Evolutionary conservation across 768 basidiomycete species (phyloP).

Genomic region (Auriscalpium orientale): DNA sequence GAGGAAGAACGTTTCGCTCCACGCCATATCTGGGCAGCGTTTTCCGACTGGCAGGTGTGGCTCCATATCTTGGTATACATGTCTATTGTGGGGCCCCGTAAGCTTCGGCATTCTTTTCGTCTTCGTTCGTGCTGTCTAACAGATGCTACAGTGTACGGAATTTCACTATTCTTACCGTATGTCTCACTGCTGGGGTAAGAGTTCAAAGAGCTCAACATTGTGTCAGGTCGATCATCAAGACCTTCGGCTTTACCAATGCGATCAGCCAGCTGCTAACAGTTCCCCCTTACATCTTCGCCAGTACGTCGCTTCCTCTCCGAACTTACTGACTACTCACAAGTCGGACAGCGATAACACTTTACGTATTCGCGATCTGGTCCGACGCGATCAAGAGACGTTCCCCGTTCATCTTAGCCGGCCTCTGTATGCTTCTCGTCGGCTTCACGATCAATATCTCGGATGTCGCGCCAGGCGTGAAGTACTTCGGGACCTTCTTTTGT

Average conservation of each 20-base stretch:
- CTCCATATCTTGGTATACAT: constrained; percentile 51
- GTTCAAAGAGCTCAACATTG: not conserved
- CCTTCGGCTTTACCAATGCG: constrained; percentile 44
- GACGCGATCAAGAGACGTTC: constrained; percentile 48
- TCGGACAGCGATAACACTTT: constrained; percentile 41
- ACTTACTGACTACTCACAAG: not conserved
- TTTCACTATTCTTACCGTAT: constrained; percentile 64
- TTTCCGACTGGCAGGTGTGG: constrained; percentile 64
- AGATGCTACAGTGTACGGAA: constrained; percentile 47
- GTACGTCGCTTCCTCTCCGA: constrained; percentile 28
- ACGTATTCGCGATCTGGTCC: constrained; percentile 48
- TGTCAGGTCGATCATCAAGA: constrained; percentile 20
- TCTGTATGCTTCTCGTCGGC: constrained; percentile 45
- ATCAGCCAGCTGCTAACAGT: constrained; percentile 55
- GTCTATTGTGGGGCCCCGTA: constrained; percentile 51
- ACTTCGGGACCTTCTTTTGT: constrained; percentile 65
- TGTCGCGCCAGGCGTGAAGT: constrained; percentile 47
- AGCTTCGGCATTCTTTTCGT: constrained; percentile 22
- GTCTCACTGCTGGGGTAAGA: constrained; percentile 18
- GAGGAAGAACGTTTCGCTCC: constrained; percentile 56
- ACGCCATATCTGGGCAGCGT: constrained; percentile 44
- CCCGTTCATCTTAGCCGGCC: constrained; percentile 49
- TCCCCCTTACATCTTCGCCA: constrained; percentile 58
- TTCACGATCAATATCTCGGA: constrained; percentile 58
- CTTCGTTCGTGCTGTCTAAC: not conserved